Evolutionary conservation across 441 rosid genomes (phyloP).

Genomic region (Eruca vesicaria): DNA sequence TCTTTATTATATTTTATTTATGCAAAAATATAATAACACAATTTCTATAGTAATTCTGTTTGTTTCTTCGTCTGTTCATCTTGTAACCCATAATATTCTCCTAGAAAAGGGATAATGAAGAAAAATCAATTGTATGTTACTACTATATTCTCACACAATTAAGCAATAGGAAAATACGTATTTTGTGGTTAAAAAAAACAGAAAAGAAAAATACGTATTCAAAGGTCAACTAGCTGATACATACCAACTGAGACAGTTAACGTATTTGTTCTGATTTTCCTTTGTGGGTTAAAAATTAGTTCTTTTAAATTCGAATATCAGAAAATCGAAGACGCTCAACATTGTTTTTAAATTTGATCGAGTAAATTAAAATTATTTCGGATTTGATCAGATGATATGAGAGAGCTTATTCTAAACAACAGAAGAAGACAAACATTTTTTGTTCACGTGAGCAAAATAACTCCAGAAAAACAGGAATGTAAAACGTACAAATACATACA

Average conservation of each 20-base stretch:
- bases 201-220: no score
- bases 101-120: neutral
- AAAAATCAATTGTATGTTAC: conserved; percentile 25
- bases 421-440: conserved; percentile 22
- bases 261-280: no score
- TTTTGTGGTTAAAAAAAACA: no score
- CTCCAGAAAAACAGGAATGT: conserved; percentile 33
- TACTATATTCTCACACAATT: neutral
- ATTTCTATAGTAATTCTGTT: conserved; percentile 8
- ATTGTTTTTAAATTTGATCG: no score
- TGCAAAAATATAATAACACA: conserved; percentile 27
- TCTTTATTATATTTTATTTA: conserved; percentile 8
- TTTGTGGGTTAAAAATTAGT: no score
- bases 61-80: neutral
- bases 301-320: no score
- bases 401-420: neutral
- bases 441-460: conserved; percentile 31
- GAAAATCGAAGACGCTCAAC: no score
- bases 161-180: neutral
- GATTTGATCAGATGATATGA: conserved; percentile 1
- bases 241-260: neutral
- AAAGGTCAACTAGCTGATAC: neutral
- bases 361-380: no score
- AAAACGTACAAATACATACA: conserved; percentile 13
- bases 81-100: conserved; percentile 1